Conservation (phyloP, 208 protist genomes). For the Herpetomonas tarakana region DNA sequence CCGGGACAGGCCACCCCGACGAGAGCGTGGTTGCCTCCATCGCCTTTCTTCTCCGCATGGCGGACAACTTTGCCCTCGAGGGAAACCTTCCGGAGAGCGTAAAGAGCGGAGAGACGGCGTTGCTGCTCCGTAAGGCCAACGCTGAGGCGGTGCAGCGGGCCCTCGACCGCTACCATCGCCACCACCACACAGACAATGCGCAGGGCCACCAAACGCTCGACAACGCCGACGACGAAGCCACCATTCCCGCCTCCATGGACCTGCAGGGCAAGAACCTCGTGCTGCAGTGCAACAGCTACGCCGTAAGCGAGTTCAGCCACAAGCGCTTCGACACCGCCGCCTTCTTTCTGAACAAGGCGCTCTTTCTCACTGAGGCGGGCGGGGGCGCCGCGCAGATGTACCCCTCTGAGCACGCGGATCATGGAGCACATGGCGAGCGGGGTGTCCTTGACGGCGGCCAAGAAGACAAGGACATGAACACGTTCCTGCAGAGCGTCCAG, state of each 20-base stretch:
- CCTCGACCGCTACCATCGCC: constrained; percentile 16
- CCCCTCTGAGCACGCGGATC: neutral
- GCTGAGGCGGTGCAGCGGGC: constrained; percentile 16
- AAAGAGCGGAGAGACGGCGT: constrained; percentile 67
- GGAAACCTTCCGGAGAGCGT: constrained; percentile 74
- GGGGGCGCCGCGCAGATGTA: constrained; percentile 1
- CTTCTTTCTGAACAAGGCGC: constrained; percentile 70
- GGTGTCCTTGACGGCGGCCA: too few species aligned
- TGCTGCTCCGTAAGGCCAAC: constrained; percentile 55
- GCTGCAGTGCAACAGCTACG: constrained; percentile 77
- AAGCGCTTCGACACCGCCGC: constrained; percentile 47
- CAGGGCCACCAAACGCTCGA: too few species aligned
- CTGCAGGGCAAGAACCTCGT: constrained; percentile 62
- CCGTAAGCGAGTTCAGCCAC: constrained; percentile 64
- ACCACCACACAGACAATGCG: neutral
- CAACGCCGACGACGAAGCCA: constrained; percentile 14
- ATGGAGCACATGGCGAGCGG: too few species aligned
- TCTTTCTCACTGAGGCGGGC: constrained; percentile 63
- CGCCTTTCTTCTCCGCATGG: constrained; percentile 62
- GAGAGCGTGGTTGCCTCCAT: constrained; percentile 27
- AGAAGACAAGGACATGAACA: neutral
- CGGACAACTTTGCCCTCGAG: constrained; percentile 49
- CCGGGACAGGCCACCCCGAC: too few species aligned
- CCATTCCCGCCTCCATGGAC: constrained; percentile 21
- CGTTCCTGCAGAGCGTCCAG: neutral